phyloP scores from a whole-genome alignment of 2,329 filamentous ascomycete genomes.

The Lecanicillium sp. region DNA sequence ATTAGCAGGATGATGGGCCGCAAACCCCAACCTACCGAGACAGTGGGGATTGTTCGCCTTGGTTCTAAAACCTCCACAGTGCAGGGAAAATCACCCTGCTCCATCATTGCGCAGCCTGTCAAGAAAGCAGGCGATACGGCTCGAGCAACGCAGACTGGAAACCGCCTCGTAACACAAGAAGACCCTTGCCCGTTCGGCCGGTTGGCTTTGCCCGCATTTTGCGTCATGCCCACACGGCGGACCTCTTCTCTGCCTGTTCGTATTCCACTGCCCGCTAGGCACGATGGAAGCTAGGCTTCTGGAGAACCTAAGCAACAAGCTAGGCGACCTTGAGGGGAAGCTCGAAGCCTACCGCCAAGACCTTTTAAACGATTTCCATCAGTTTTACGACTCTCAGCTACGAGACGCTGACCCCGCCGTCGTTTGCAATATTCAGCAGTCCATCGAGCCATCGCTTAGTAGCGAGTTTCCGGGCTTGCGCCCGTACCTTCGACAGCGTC shows the following conservation, averaged over 20 bases:
- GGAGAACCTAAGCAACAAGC: slow-evolving; percentile 43
- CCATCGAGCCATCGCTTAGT: slow-evolving; percentile 35
- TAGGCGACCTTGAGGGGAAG: slow-evolving; percentile 47
- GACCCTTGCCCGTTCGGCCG: too few relatives aligned
- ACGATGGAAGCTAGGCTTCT: slow-evolving; percentile 36
- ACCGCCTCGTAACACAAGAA: too few relatives aligned
- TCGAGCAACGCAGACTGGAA: too few relatives aligned
- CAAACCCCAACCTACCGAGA: too few relatives aligned
- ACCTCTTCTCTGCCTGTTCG: background rate
- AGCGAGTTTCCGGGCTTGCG: slow-evolving; percentile 32
- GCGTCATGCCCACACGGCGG: slow-evolving; percentile 27
- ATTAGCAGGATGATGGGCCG: too few relatives aligned
- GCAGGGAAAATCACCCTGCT: too few relatives aligned
- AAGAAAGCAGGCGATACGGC: too few relatives aligned
- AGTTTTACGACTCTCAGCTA: slow-evolving; percentile 43
- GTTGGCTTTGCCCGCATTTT: slow-evolving; percentile 12
- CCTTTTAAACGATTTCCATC: slow-evolving; percentile 48
- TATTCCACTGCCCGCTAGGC: slow-evolving; percentile 8
- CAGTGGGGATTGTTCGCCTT: too few relatives aligned
- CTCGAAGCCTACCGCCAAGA: slow-evolving; percentile 48
- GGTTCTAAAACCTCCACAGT: too few relatives aligned
- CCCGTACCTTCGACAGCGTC: slow-evolving; percentile 18
- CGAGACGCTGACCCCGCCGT: slow-evolving; percentile 36
- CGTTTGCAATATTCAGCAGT: slow-evolving; percentile 35
- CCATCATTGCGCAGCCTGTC: too few relatives aligned